Conservation (phyloP, 164 flowering plant genomes). For the Vitis vinifera region DNA sequence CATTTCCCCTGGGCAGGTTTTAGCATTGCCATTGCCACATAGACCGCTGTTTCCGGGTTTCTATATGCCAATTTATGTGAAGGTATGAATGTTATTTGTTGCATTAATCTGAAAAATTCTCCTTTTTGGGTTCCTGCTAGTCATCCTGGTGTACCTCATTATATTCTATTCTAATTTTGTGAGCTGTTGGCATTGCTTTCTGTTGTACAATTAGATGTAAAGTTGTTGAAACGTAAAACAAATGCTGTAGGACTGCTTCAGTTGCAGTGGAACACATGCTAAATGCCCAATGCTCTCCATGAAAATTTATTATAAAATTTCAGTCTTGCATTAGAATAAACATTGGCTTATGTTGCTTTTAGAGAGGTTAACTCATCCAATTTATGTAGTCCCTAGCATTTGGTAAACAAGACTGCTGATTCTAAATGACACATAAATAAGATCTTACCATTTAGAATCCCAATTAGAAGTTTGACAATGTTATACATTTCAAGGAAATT, state of each 20-base stretch:
- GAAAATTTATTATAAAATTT: too few relatives aligned
- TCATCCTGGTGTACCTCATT: background rate
- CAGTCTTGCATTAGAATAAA: too few relatives aligned
- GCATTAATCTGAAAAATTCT: background rate
- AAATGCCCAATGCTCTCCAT: background rate
- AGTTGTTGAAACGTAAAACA: background rate
- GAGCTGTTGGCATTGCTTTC: background rate
- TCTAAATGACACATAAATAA: too few relatives aligned
- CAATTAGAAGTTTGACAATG: too few relatives aligned
- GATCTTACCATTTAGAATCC: too few relatives aligned
- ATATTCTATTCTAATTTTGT: background rate
- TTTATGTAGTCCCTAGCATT: too few relatives aligned
- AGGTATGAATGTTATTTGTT: constrained; percentile 48
- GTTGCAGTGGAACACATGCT: background rate
- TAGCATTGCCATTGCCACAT: constrained; percentile 84
- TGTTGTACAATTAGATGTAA: background rate
- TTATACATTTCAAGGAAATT: too few relatives aligned
- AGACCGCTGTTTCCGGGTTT: constrained; percentile 97
- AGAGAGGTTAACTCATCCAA: background rate
- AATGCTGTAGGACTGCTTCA: background rate
- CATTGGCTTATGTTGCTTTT: background rate
- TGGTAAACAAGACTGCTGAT: too few relatives aligned
- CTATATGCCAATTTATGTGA: constrained; percentile 91
- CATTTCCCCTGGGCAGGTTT: constrained; percentile 52
- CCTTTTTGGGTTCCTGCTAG: background rate